phyloP scores from a whole-genome alignment of 805 yeast species.

The Myxozyma mucilagina region DNA sequence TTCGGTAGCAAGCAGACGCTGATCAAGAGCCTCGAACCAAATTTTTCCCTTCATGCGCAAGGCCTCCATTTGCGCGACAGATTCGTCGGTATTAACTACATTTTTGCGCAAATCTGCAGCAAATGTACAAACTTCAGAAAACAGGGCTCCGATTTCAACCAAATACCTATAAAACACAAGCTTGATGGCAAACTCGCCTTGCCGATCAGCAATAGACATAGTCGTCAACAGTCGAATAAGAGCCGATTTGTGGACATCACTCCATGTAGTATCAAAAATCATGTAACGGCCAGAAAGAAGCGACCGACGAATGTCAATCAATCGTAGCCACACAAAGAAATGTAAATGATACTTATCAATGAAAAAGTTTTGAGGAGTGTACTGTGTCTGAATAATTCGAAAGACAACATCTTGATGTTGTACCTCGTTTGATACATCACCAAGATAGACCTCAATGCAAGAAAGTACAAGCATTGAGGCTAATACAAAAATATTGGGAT shows the following conservation, averaged over 20 bases:
- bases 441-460: constrained; percentile 26
- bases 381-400: constrained; percentile 8
- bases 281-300: constrained; percentile 17
- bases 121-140: constrained; percentile 16
- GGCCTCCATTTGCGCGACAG: constrained; percentile 9
- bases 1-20: constrained; percentile 7
- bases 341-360: constrained; percentile 10
- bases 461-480: constrained; percentile 20
- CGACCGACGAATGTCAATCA: constrained; percentile 19
- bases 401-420: constrained; percentile 27
- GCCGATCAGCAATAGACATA: neutral
- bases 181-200: neutral
- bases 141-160: constrained; percentile 8
- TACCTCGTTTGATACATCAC: constrained; percentile 29
- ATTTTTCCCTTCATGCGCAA: constrained; percentile 16
- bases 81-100: neutral
- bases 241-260: constrained; percentile 4
- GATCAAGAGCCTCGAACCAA: constrained; percentile 23
- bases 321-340: constrained; percentile 26
- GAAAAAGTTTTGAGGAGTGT: constrained; percentile 16
- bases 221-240: neutral
- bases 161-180: constrained; percentile 5
- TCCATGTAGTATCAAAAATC: constrained; percentile 12
- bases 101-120: constrained; percentile 17
- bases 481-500: constrained; percentile 14